Conservation (phyloP, 495 filamentous ascomycete genomes). For the Neurospora sp. region DNA sequence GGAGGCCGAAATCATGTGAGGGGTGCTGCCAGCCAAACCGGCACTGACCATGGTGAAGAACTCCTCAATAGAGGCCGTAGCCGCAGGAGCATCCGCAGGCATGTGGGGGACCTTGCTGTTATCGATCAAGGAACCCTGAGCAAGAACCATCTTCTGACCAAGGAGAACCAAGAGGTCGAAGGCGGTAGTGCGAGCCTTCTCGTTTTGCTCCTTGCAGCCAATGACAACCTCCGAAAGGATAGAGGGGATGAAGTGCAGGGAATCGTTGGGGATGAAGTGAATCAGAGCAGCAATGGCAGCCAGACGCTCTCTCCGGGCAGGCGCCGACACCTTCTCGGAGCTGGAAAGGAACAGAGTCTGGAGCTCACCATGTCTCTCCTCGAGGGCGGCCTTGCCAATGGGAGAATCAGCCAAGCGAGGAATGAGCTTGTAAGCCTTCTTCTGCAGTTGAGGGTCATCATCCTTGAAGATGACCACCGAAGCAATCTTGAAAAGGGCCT, state of each 20-base stretch:
- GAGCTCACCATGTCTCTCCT: conserved; percentile 61
- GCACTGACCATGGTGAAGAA: conserved; percentile 98
- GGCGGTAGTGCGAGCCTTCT: conserved; percentile 76
- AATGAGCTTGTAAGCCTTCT: conserved; percentile 97
- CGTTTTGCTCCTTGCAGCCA: conserved; percentile 92
- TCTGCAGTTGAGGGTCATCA: conserved; percentile 88
- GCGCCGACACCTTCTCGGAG: conserved; percentile 70
- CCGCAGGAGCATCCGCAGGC: conserved; percentile 66
- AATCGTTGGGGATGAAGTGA: conserved; percentile 59
- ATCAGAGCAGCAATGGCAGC: conserved; percentile 70
- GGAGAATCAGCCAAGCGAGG: conserved; percentile 75
- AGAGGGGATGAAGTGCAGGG: conserved; percentile 85
- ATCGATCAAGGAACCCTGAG: conserved; percentile 62
- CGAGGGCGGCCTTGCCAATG: conserved; percentile 59
- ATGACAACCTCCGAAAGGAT: conserved; percentile 90
- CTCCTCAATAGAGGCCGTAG: conserved; percentile 73
- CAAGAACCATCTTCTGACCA: conserved; percentile 62
- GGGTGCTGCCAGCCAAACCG: conserved; percentile 79
- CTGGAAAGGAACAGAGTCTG: conserved; percentile 69
- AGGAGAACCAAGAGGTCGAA: conserved; percentile 88
- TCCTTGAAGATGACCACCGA: conserved; percentile 64
- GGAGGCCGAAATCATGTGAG: conserved; percentile 90
- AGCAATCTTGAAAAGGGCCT: conserved; percentile 72
- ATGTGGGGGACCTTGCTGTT: conserved; percentile 81
- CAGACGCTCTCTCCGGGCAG: conserved; percentile 75